Evolutionary conservation across 345 rosid species (phyloP), one percentile per base, ranked within the genome.

Genomic region (Lumnitzera littorea): DNA sequence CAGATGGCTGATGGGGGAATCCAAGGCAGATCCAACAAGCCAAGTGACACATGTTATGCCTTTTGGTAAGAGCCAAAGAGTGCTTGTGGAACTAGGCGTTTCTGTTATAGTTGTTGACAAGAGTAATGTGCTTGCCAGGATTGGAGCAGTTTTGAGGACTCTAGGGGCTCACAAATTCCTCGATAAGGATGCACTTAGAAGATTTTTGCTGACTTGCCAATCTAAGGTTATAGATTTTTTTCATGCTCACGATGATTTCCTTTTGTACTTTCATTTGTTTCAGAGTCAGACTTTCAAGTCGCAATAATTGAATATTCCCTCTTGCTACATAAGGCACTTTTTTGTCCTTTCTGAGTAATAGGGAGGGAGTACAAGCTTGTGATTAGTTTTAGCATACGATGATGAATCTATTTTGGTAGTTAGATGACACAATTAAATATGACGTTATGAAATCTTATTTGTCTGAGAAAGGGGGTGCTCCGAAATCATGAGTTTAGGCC

Each of bases 1-100:
- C 99, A 90, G 72, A 82, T 76, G 29, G 64, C 59, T 70, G 92
- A 88, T 74, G 95, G 96, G 67, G 99, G 99, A 60, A 84, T 87
- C 74, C 96, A 90, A 74, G 99, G 99, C 49, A 81, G 97, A 82
- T 62, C 83, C 52, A 94, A 84, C 78, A 90, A 94, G 68, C 69
- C 74, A 46, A 94, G 96, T 66, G 99, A 90, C 75, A 87, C 98
- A 55, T 94, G 99, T 72, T 94, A 90, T 72, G 97, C 99, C 53
- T 94, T 88, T 76, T 94, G 99, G 99, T 88, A 66, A 68, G 80
- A 46, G 16, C 29, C 16, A 43, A 51, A 24, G 14, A 36, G 11
- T 31, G 48, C 15, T 31, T 5, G 24, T 68, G 51, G 27, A 12
- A 23, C 50, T 36, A 46, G 43, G 74, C 65, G 20, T 27, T 53